Evolutionary conservation across 2,329 filamentous ascomycete genomes (phyloP).

Genomic region (Talaromyces sp.): DNA sequence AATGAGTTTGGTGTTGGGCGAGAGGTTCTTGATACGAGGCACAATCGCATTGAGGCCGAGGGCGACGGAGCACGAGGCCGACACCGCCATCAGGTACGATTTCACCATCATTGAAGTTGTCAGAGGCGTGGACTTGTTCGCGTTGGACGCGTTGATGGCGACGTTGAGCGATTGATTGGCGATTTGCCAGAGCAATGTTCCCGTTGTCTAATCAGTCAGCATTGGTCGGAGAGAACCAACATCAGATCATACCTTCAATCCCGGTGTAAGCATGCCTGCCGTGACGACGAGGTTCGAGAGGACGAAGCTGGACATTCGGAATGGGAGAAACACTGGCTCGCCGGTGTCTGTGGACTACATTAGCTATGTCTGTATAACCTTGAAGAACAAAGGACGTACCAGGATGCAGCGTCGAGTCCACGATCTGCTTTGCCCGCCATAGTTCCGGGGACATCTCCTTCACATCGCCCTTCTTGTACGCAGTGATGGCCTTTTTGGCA

Average conservation of each 20-base stretch:
- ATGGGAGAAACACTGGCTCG: slow-evolving; percentile 84
- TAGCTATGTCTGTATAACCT: slow-evolving; percentile 15
- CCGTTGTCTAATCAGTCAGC: slow-evolving; percentile 55
- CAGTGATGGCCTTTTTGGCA: slow-evolving; percentile 73
- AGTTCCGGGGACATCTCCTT: slow-evolving; percentile 79
- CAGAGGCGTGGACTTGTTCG: slow-evolving; percentile 93
- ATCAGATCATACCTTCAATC: slow-evolving; percentile 56
- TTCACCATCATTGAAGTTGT: slow-evolving; percentile 74
- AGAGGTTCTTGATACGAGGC: slow-evolving; percentile 70
- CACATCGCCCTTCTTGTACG: slow-evolving; percentile 81
- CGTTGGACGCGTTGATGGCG: slow-evolving; percentile 94
- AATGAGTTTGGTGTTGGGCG: slow-evolving; percentile 68
- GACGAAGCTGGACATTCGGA: slow-evolving; percentile 95
- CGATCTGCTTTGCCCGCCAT: slow-evolving; percentile 94
- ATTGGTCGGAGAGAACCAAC: background rate
- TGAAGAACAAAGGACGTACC: slow-evolving; percentile 49
- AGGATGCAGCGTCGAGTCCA: slow-evolving; percentile 93
- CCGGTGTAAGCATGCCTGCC: slow-evolving; percentile 92
- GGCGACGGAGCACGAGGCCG: slow-evolving; percentile 88
- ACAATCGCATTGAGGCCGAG: slow-evolving; percentile 87
- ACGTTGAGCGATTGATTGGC: slow-evolving; percentile 98
- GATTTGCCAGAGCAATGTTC: slow-evolving; percentile 90
- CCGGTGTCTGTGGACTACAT: slow-evolving; percentile 69
- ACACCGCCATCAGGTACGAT: slow-evolving; percentile 87
- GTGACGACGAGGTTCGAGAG: slow-evolving; percentile 92